Evolutionary conservation across 2,329 filamentous ascomycete genomes (phyloP), one percentile per base, ranked within the genome.

Genomic region (Exserohilum rostratum): DNA sequence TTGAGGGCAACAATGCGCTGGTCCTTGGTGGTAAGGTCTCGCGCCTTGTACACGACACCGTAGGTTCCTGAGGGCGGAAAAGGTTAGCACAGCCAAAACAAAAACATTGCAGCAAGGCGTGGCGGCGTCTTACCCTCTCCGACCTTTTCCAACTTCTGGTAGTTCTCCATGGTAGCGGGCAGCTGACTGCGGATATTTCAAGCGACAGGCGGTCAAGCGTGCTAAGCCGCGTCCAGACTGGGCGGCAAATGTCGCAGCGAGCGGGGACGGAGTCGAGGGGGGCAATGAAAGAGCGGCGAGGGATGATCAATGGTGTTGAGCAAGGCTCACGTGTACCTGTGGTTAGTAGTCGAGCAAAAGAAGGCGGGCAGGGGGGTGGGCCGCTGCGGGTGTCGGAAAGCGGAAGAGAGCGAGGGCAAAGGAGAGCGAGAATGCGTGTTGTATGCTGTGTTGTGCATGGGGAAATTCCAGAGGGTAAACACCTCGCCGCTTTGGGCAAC

Each of bases 71-170:
- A 7, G 22, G 22, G 22, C 22, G 22, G 7, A 13, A n/a, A 15
- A 10, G n/a, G 25, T 67, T 25, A 66, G 57, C 29, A 45, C 34
- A 18, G 12, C 17, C 15, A n/a, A 18, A 22, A 18, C 27, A 9
- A 27, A 25, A 27, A 20, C 6, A 10, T 17, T 13, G 39, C 18
- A 34, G 35, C 3, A 15, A 15, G 4, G 2, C n/a, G 3, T 7
- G 11, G 12, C 2, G 45, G 3, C 45, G 13, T 29, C 65, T 68
- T 80, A 95, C 92, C 92, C 85, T 96, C 92, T 77, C 92, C 92
- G 71, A 96, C 92, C 83, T 96, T 96, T 81, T 96, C 92, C 71
- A 96, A 85, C 81, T 96, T 96, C 79, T 96, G 90, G 77, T 96
- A 96, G 79, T 96, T 96, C 78, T 96, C 91, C 92, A 96, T 96